phyloP scores from a whole-genome alignment of 2,329 filamentous ascomycete genomes.

The Calonectria fujianensis region DNA sequence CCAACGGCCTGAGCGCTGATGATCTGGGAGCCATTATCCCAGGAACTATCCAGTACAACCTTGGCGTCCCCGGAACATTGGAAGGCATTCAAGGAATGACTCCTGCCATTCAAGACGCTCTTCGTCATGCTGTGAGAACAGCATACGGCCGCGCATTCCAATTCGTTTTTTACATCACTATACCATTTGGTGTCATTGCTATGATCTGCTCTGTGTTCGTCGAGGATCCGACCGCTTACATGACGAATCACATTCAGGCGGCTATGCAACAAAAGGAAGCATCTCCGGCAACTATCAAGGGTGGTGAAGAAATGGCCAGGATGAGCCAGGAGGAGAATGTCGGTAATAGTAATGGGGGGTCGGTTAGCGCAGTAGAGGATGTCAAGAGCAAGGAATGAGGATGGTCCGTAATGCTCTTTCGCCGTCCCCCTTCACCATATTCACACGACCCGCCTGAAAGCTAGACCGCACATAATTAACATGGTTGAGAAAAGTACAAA shows the following conservation, averaged over 20 bases:
- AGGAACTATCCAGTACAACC: constrained; percentile 3
- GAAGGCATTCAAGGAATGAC: constrained; percentile 17
- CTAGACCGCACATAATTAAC: background rate
- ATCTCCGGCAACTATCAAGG: no score
- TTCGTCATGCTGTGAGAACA: background rate
- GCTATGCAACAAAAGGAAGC: background rate
- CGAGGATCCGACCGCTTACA: constrained; percentile 8
- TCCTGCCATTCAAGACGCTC: background rate
- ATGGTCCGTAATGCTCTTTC: background rate
- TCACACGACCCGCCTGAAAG: no score
- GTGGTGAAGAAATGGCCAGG: background rate
- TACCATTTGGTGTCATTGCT: constrained; percentile 11
- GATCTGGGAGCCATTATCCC: constrained; percentile 9
- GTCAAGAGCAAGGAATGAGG: background rate
- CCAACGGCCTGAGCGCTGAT: constrained; percentile 5
- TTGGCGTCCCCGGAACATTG: background rate
- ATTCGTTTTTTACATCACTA: constrained; percentile 10
- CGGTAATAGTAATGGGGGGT: background rate
- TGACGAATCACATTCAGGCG: constrained; percentile 14
- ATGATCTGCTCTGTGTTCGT: constrained; percentile 8
- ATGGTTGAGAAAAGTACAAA: background rate
- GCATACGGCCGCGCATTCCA: constrained; percentile 5
- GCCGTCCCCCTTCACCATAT: background rate
- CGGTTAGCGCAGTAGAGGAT: background rate
- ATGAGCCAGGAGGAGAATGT: constrained; percentile 11